Evolutionary conservation across 2,329 filamentous ascomycete species (phyloP), one percentile per base, ranked within the genome.

Genomic region (Scedosporium minutisporum): DNA sequence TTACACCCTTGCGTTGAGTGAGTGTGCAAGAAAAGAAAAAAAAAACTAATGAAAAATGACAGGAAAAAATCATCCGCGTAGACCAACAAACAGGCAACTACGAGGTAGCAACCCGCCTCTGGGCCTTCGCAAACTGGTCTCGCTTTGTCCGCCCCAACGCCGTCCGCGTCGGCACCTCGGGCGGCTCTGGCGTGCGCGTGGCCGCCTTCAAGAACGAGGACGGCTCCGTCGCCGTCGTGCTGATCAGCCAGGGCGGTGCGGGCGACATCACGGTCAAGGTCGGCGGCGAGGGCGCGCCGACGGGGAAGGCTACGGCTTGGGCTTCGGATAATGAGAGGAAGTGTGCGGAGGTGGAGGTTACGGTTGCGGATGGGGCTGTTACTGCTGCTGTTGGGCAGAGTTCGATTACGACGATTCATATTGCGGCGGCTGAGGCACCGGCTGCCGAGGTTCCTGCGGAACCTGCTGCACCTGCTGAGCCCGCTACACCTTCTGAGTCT

Each of bases 71-170:
- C 42, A 71, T 71, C 67, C 65, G 65, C 51, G 70, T 72, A 6
- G 70, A 71, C 64, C 69, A 71, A 63, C 70, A 70, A 64, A 71
- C 70, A 61, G 71, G 71, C 68, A 69, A 73, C 65, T 23, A 70
- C 73, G 59, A 62, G 48, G 63, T 64, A 5, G 69, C 73, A 6
- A 68, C 69, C 62, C 68, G 72, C 4, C 69, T 76, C 25, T 77
- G 74, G 75, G 75, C 75, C n/a, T 74, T 77, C 64, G 75, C 74
- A 51, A 74, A 73, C 68, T 77, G 73, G 72, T 68, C 66, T 25
- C 71, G 75, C 18, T 73, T 72, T 64, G 72, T 77, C 23, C 71
- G 74, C 0, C 75, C 75, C 2, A 75, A 75, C 0, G 74, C 75
- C 16, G 61, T 71, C 6, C 67, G 74, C 42, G 65, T 76, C 18